These are phyloP conservation scores for Phialophora chinensis DNA, from an alignment of 2,329 filamentous ascomycete genomes.

Conservation along the genomic window DNA sequence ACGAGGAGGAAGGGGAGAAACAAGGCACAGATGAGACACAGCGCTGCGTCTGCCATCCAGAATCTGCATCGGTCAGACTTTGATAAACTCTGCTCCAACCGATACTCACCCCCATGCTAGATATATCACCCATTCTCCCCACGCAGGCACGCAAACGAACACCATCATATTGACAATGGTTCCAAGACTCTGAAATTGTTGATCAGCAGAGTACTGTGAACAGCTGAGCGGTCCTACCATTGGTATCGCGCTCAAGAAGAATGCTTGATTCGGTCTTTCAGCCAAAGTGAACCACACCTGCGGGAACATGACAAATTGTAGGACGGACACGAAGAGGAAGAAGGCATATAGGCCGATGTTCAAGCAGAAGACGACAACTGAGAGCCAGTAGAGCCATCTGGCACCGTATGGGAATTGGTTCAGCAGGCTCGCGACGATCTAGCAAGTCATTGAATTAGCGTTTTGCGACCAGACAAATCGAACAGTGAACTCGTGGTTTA, in stretches of 20 bases:
- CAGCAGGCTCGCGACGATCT: constrained; percentile 65
- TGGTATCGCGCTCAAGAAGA: constrained; percentile 71
- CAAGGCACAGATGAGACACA: constrained; percentile 59
- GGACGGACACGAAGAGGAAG: constrained; percentile 28
- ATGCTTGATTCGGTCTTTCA: constrained; percentile 66
- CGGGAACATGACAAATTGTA: constrained; percentile 54
- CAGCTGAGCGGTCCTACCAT: constrained; percentile 54
- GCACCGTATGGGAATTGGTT: constrained; percentile 66
- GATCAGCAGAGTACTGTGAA: constrained; percentile 1
- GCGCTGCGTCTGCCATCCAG: constrained; percentile 62
- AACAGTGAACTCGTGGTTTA: not conserved
- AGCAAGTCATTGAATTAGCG: constrained; percentile 3
- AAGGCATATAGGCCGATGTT: constrained; percentile 63
- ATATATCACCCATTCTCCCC: constrained; percentile 63
- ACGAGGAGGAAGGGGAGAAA: constrained; percentile 55
- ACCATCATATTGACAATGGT: constrained; percentile 71
- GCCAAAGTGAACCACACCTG: constrained; percentile 70
- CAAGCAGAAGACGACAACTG: constrained; percentile 65
- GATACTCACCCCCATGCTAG: constrained; percentile 56
- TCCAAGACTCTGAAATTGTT: constrained; percentile 52
- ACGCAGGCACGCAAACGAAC: constrained; percentile 63
- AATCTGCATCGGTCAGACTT: constrained; percentile 39
- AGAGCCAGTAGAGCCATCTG: constrained; percentile 63
- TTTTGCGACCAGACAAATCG: not conserved
- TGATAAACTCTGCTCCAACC: not conserved